These are phyloP conservation scores for Sphagnum fallax DNA, from an alignment of 228 moss, liverwort and hornwort species.

Conservation along the genomic window DNA sequence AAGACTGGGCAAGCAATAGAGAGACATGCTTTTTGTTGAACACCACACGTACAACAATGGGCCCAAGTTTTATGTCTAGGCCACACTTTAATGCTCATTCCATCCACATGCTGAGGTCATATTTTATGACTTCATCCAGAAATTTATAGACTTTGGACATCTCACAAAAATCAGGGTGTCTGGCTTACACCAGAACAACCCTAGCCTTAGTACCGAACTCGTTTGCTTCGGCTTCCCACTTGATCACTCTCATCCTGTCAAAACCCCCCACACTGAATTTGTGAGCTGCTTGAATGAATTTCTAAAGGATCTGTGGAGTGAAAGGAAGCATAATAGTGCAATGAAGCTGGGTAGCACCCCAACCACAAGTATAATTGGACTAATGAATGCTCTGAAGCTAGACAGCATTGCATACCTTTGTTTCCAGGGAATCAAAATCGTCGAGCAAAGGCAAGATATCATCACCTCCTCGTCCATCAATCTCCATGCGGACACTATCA, in stretches of 20 bases:
- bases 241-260: constrained; percentile 76
- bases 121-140: constrained; percentile 12
- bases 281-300: neutral
- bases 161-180: constrained; percentile 9
- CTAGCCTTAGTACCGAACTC: constrained; percentile 67
- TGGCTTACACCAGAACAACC: constrained; percentile 44
- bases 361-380: no score
- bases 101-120: constrained; percentile 19
- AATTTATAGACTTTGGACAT: constrained; percentile 5
- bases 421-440: constrained; percentile 93
- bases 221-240: constrained; percentile 78
- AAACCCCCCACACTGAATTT: neutral
- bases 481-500: constrained; percentile 96
- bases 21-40: no score
- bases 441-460: constrained; percentile 85
- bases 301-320: neutral
- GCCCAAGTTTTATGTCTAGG: constrained; percentile 21
- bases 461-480: constrained; percentile 75
- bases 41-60: constrained; percentile 2
- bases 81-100: constrained; percentile 27
- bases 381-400: no score
- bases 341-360: no score
- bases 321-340: no score
- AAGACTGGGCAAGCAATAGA: no score
- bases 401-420: constrained; percentile 31